These are phyloP conservation scores for Pythium phragmiticola DNA, from an alignment of 352 stramenopile species.

Conservation along the genomic window DNA sequence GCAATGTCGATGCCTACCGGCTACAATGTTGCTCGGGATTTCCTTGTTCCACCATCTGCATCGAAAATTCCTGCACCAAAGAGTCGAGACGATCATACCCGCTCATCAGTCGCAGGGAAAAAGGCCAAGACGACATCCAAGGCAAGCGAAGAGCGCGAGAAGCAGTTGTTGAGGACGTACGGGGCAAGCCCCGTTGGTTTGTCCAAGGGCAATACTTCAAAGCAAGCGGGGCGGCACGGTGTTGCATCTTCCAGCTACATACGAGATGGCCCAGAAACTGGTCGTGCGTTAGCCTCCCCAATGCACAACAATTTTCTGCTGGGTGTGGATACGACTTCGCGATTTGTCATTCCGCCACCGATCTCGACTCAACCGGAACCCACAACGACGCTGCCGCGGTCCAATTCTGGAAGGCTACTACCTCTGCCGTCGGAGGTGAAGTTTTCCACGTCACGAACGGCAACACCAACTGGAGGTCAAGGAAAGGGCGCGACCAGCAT, in stretches of 20 bases:
- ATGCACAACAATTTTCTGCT: constrained; percentile 27
- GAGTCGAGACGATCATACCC: constrained; percentile 40
- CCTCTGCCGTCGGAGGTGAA: constrained; percentile 24
- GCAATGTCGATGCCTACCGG: constrained; percentile 40
- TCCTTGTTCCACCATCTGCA: constrained; percentile 15
- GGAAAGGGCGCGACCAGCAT: constrained; percentile 13
- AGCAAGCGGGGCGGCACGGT: constrained; percentile 23
- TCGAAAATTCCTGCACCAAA: constrained; percentile 43
- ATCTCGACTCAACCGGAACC: constrained; percentile 35
- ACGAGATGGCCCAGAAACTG: constrained; percentile 6
- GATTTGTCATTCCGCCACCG: constrained; percentile 55
- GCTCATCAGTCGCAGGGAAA: constrained; percentile 16
- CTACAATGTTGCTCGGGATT: constrained; percentile 1
- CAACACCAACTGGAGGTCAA: constrained; percentile 4
- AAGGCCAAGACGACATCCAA: constrained; percentile 28
- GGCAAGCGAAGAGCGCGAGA: constrained; percentile 42
- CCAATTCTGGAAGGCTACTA: constrained; percentile 18
- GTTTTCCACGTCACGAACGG: constrained; percentile 15
- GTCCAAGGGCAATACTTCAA: not conserved
- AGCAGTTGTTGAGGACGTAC: constrained; percentile 51
- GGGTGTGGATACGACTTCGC: constrained; percentile 16
- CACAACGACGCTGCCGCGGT: not conserved
- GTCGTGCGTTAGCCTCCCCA: constrained; percentile 8
- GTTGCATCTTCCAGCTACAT: constrained; percentile 11
- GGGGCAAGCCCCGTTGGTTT: constrained; percentile 25